Conservation (phyloP, 2,329 filamentous ascomycete species). For the Fusarium hainanense region DNA sequence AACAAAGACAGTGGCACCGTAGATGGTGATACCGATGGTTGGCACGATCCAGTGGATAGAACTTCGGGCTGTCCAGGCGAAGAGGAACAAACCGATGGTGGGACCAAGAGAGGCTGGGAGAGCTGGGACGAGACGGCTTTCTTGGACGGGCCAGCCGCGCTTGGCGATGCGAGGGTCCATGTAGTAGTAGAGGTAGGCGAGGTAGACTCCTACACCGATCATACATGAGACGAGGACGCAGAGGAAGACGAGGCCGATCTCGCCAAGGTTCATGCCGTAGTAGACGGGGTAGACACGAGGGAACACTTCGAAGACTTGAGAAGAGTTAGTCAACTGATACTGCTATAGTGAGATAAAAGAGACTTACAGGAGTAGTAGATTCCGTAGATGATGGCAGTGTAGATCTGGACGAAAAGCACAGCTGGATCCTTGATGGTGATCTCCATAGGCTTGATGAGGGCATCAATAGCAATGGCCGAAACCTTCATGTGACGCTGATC, state of each 20-base stretch:
- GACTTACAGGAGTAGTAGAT: slow-evolving; percentile 67
- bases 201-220: slow-evolving; percentile 62
- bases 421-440: slow-evolving; percentile 71
- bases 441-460: slow-evolving; percentile 70
- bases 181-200: slow-evolving; percentile 63
- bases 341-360: too few species aligned
- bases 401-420: slow-evolving; percentile 70
- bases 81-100: slow-evolving; percentile 70
- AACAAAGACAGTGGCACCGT: slow-evolving; percentile 63
- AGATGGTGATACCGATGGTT: slow-evolving; percentile 68
- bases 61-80: slow-evolving; percentile 66
- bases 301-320: slow-evolving; percentile 70
- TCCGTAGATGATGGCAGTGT: slow-evolving; percentile 70
- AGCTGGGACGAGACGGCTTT: slow-evolving; percentile 66
- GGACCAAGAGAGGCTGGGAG: slow-evolving; percentile 64
- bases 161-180: slow-evolving; percentile 62
- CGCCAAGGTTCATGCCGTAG: slow-evolving; percentile 69
- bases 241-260: slow-evolving; percentile 70
- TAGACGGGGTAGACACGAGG: slow-evolving; percentile 69
- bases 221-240: slow-evolving; percentile 68
- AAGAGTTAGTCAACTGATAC: slow-evolving; percentile 13
- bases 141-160: slow-evolving; percentile 62
- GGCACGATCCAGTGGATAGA: slow-evolving; percentile 66
- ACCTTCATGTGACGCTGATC: slow-evolving; percentile 66
- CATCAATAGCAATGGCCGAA: slow-evolving; percentile 60